These are phyloP conservation scores for Multifurca ochricompacta DNA, from an alignment of 768 basidiomycete genomes.

Conservation along the genomic window DNA sequence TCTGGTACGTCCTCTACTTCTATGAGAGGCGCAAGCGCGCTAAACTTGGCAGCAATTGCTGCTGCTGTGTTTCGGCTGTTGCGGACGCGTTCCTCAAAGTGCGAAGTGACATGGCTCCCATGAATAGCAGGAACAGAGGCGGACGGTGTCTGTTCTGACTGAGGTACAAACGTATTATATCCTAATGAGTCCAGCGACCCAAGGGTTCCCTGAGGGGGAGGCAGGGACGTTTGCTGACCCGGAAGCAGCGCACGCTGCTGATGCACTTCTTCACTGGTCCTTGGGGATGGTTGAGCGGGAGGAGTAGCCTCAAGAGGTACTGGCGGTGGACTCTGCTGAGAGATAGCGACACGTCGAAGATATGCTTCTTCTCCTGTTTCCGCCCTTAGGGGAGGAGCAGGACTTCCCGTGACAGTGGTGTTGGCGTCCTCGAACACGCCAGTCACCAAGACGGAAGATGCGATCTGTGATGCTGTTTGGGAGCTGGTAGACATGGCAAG, in stretches of 20 bases:
- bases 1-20: constrained; percentile 26
- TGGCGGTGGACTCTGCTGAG: not conserved
- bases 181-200: constrained; percentile 46
- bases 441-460: not conserved
- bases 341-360: constrained; percentile 11
- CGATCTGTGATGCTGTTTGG: constrained; percentile 13
- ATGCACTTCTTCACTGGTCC: constrained; percentile 28
- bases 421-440: not conserved
- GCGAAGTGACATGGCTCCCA: constrained; percentile 23
- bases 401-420: not conserved
- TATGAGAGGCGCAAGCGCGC: constrained; percentile 41
- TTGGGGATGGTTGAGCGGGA: constrained; percentile 13
- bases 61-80: constrained; percentile 58
- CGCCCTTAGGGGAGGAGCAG: not conserved
- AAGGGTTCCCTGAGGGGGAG: constrained; percentile 6
- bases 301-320: constrained; percentile 4
- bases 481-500: constrained; percentile 52
- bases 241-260: constrained; percentile 24
- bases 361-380: constrained; percentile 16
- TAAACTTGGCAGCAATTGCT: constrained; percentile 70
- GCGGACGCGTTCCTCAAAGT: constrained; percentile 52
- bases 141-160: constrained; percentile 46
- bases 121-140: constrained; percentile 37
- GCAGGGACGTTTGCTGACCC: constrained; percentile 25
- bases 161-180: constrained; percentile 65